These are phyloP conservation scores for Chlamydomonas reinhardtii DNA, from an alignment of 163 green algal genomes.

Conservation along the genomic window DNA sequence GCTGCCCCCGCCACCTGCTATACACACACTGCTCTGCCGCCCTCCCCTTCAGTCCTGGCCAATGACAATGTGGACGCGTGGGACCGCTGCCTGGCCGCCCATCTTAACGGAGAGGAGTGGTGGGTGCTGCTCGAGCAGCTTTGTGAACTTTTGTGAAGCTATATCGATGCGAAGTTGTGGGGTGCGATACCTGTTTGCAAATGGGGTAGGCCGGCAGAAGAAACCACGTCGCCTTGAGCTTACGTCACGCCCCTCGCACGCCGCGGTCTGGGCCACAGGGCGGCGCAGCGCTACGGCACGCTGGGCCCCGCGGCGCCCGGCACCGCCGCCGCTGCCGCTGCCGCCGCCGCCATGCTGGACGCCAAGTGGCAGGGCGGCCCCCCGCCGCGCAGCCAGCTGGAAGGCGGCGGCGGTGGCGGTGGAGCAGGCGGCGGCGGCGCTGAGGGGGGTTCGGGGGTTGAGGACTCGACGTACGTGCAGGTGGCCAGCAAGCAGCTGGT, in stretches of 20 bases:
- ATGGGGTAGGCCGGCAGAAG: too few species aligned
- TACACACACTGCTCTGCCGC: too few species aligned
- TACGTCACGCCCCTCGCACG: too few species aligned
- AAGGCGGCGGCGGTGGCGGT: not conserved
- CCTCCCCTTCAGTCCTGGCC: slow-evolving; percentile 31
- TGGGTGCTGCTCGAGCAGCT: slow-evolving; percentile 24
- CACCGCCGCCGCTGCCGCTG: not conserved
- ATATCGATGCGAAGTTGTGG: too few species aligned
- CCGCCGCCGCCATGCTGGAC: slow-evolving; percentile 8
- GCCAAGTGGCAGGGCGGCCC: slow-evolving; percentile 30
- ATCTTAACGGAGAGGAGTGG: slow-evolving; percentile 72
- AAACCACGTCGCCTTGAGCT: too few species aligned
- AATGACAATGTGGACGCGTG: slow-evolving; percentile 58
- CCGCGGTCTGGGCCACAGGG: not conserved
- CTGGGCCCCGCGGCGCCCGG: not conserved
- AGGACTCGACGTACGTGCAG: slow-evolving; percentile 14
- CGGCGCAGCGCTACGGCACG: slow-evolving; percentile 21
- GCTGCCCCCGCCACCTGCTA: too few species aligned
- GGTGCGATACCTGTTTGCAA: too few species aligned
- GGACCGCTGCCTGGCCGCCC: slow-evolving; percentile 65
- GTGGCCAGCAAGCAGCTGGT: slow-evolving; percentile 88
- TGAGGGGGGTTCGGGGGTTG: not conserved
- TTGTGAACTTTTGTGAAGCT: too few species aligned
- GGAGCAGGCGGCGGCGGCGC: not conserved
- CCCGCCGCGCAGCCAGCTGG: not conserved